Base-by-base conservation (phyloP, 345 rosid species). In the Dipteronia dyeriana region DNA sequence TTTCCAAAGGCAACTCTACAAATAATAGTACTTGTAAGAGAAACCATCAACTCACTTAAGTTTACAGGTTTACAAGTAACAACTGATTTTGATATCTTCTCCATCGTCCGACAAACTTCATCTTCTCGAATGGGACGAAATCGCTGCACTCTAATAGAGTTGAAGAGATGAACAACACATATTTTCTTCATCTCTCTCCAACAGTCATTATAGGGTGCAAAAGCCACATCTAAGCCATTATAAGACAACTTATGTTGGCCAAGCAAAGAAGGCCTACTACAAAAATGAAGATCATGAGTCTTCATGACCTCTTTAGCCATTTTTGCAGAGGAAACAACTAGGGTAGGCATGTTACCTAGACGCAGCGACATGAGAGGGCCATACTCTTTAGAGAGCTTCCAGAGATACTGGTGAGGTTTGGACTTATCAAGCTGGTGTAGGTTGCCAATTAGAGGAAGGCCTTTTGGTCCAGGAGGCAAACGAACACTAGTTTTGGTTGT, bases 371-470 rank as follows among this genome's bases (percentile, higher is more conserved):
- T 76, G 25, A 91, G 82, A 14, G 94, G 84, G 31, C 91, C 93
- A 66, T 82, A 84, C 65, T 78, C 79, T 56, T 79, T 57, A 1
- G 94, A 92, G 8, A 92, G 88, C 1, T 77, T 66, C 78, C 84
- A 75, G 31, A 89, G 65, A 67, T 64, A 68, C 5, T 7, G 53
- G 47, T 89, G 89, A 17, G 74, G 78, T 68, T 54, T 60, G 47
- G 82, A 82, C 62, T 5, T 49, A 75, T 74, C 70, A 22, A 86
- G 53, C 29, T 79, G 85, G 71, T 81, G 88, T 11, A 91, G 71
- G 86, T 88, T 90, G 1, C 92, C 90, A 4, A 90, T 80, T 25
- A 88, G 57, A 0, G 89, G 89, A 67, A 90, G 85, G 1, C 79
- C 77, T 23, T 31, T 77, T 6, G 93, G 92, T 41, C 87, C 84